These are phyloP conservation scores for Corynascus novoguineensis DNA, from an alignment of 495 filamentous ascomycete species.

Conservation along the genomic window DNA sequence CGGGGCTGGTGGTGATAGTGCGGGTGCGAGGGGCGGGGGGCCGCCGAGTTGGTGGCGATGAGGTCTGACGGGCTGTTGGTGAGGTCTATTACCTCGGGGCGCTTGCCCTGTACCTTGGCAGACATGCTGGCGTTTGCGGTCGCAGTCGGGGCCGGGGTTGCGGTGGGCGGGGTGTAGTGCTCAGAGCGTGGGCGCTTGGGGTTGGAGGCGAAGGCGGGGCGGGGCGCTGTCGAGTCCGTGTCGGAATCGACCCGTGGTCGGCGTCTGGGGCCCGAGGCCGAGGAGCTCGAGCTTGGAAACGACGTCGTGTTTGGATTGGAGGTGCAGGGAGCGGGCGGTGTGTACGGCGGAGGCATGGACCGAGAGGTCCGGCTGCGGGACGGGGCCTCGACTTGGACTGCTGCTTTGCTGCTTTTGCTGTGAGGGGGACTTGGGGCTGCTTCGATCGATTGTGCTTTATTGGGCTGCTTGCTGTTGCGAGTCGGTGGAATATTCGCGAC, in stretches of 20 bases:
- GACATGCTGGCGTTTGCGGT: conserved; percentile 23
- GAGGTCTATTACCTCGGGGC: conserved; percentile 39
- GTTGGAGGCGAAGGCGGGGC: not conserved
- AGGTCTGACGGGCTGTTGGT: conserved; percentile 17
- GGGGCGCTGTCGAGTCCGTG: conserved; percentile 1
- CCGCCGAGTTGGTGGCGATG: not conserved
- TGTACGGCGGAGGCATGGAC: conserved; percentile 17
- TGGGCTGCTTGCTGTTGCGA: not conserved
- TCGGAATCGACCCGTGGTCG: conserved; percentile 15
- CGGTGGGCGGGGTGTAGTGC: conserved; percentile 14
- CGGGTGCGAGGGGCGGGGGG: not conserved
- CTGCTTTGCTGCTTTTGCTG: not conserved
- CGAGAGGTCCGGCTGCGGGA: conserved; percentile 8
- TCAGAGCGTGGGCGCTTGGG: conserved; percentile 31
- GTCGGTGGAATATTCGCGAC: not conserved
- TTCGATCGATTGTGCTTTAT: not conserved
- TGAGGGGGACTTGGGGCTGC: too few relatives aligned
- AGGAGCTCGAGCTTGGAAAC: not conserved
- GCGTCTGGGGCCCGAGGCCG: conserved; percentile 1
- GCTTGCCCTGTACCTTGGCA: conserved; percentile 35
- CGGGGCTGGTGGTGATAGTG: conserved; percentile 1
- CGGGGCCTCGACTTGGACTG: not conserved
- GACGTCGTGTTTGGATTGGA: not conserved
- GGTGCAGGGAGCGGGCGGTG: conserved; percentile 1
- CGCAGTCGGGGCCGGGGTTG: not conserved